phyloP scores from a whole-genome alignment of 768 basidiomycete species.

The Kwoniella heveanensis region DNA sequence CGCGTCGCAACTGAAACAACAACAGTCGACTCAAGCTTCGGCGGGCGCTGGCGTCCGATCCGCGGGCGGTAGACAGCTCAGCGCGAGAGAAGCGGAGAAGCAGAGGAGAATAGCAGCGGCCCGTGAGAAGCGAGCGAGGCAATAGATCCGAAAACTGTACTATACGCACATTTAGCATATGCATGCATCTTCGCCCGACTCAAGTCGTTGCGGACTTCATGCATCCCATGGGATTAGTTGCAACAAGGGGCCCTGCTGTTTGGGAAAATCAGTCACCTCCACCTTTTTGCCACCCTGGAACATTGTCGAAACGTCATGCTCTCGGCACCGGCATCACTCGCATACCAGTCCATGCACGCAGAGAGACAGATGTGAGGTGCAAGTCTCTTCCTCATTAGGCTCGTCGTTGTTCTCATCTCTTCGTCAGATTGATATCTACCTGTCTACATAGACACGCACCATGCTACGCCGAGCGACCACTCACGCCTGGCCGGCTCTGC shows the following conservation, averaged over 20 bases:
- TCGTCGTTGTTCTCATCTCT: no score
- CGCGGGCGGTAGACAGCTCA: constrained; percentile 1
- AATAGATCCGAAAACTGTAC: constrained; percentile 12
- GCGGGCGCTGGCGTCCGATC: not conserved
- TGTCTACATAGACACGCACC: no score
- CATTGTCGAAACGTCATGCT: constrained; percentile 10
- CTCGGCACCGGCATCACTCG: constrained; percentile 14
- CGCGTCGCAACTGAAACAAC: not conserved
- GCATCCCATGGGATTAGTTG: no score
- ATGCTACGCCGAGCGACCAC: constrained; percentile 11
- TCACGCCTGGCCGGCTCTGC: not conserved
- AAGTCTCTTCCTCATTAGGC: no score
- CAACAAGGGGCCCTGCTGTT: no score
- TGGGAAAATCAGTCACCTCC: constrained; percentile 8
- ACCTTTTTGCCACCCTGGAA: constrained; percentile 15
- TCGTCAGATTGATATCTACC: no score
- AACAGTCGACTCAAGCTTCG: not conserved
- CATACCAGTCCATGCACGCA: no score
- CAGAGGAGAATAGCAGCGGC: constrained; percentile 33
- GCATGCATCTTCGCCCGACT: not conserved
- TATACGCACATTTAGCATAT: not conserved
- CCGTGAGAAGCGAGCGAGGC: constrained; percentile 27
- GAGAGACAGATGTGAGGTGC: no score
- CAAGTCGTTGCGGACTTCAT: not conserved
- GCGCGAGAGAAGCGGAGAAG: constrained; percentile 22